Evolutionary conservation across 768 basidiomycete species (phyloP), one percentile per base, ranked within the genome.

Genomic region (Lactarius hatsudake): DNA sequence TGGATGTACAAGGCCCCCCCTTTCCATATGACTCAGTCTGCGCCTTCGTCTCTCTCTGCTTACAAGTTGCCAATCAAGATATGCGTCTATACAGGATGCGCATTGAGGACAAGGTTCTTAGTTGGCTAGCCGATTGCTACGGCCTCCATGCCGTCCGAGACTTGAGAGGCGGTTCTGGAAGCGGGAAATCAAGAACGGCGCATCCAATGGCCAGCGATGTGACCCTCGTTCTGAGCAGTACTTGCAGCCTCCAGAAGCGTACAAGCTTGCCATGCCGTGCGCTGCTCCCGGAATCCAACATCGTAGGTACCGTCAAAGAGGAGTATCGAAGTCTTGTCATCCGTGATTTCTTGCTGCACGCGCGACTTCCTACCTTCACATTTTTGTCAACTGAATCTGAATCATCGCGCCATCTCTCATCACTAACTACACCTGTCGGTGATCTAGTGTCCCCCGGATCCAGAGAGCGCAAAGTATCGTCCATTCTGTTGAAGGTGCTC

Each of bases 11-110:
- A 77, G 96, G 95, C 0, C 95, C 96, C 2, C 79, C 86, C 17
- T 88, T 85, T 72, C 94, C 95, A 0, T 91, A 84, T 72, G 97
- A 99, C 73, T 87, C 96, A 1, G 93, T 96, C 45, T 97, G 96
- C 79, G 80, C 81, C 64, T 94, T 98, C 74, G 80, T 98, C 56
- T 78, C 84, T 6, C 79, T 84, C 32, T 89, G 86, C 63, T 79
- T 98, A 57, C 82, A 80, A 20, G 79, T 93, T 28, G 88, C 93
- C 0, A 87, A 84, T 65, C 87, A 89, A 73, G 94, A 98, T 73
- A 88, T 90, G 65, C 84, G 89, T 23, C 77, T 98, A 18, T 93
- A 93, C 76, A 85, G 90, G 18, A 84, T 94, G 83, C 88, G 88
- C 34, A 78, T 96, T n/a, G 90, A 93, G 74, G 93, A 94, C 74